phyloP scores from a whole-genome alignment of 2,329 filamentous ascomycete species.

The Neobulgaria alba region DNA sequence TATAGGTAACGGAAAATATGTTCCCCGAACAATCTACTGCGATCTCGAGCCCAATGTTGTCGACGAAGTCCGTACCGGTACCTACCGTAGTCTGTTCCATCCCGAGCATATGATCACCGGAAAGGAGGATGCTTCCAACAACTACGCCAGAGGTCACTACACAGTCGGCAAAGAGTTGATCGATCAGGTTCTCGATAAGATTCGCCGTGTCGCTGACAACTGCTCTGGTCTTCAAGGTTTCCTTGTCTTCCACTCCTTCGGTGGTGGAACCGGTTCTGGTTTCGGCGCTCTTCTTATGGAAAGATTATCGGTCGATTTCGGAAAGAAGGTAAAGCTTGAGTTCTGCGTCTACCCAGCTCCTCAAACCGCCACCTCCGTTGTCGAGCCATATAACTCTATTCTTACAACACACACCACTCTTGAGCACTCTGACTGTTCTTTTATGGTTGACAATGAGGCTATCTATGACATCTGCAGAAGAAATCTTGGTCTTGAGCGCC shows the following conservation, averaged over 20 bases:
- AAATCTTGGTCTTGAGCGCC: slow-evolving; percentile 55
- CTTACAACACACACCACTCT: slow-evolving; percentile 51
- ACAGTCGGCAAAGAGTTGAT: slow-evolving; percentile 61
- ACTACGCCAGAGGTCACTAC: slow-evolving; percentile 62
- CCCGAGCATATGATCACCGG: slow-evolving; percentile 58
- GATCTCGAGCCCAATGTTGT: slow-evolving; percentile 60
- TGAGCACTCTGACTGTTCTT: slow-evolving; percentile 60
- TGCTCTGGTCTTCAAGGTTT: slow-evolving; percentile 59
- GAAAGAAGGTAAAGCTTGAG: slow-evolving; percentile 61
- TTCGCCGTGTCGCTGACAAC: slow-evolving; percentile 56
- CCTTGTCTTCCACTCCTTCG: slow-evolving; percentile 61
- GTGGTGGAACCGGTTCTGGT: slow-evolving; percentile 58
- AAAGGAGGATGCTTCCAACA: slow-evolving; percentile 62
- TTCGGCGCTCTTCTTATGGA: slow-evolving; percentile 58
- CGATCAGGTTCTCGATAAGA: slow-evolving; percentile 54
- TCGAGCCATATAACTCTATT: slow-evolving; percentile 60
- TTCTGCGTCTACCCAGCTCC: slow-evolving; percentile 59
- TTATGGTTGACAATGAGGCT: slow-evolving; percentile 61
- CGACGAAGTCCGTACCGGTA: slow-evolving; percentile 57
- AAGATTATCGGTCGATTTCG: slow-evolving; percentile 54
- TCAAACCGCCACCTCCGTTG: slow-evolving; percentile 55
- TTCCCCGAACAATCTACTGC: slow-evolving; percentile 59
- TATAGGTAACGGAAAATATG: slow-evolving; percentile 56
- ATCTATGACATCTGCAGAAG: slow-evolving; percentile 60
- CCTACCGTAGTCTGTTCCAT: slow-evolving; percentile 56